Base-by-base conservation (phyloP, 169 alveolate genomes). In the Besnoitia besnoiti region DNA sequence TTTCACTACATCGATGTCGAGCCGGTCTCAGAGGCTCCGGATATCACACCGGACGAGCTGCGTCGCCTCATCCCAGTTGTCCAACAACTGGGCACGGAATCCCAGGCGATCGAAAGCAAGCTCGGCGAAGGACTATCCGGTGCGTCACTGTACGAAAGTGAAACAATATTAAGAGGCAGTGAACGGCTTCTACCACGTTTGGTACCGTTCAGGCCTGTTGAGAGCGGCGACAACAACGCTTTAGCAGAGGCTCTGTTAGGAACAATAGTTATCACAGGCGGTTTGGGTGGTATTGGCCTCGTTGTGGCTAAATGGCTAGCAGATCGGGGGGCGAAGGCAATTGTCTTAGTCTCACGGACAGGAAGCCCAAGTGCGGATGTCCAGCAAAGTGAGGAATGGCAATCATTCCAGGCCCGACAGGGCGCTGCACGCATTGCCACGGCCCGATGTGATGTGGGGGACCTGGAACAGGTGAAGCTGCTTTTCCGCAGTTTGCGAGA, bases 261-360 rank as follows among this genome's bases (percentile, higher is more conserved):
- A 46, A 76, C 55, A 16, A 2, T 76, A 21, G 89, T 88, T 21
- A n/a, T 76, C 30, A 62, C 95, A 40, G 96, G 96, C 33, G 96
- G 96, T 33, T 50, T 91, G 14, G 96, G 94, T 0, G 95, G 94
- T 35, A 89, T 95, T 35, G 97, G 97, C 10, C 80, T 93, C 33
- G 95, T 94, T 61, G 84, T 95, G 40, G 95, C 96, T 47, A 90
- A 90, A 24, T 96, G 96, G 96, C 75, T 96, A n/a, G 94, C 95
- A 50, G 96, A 91, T 84, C 94, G 93, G 84, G 97, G 97, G 0
- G 95, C 95, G 30, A 84, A 89, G 47, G 91, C 93, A 39, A 77
- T 96, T 61, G 93, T 95, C 27, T 91, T 94, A 84, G 89, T 94
- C 76, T 94, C 96, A 0, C 90, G 96, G 37, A 46, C 93, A 37